phyloP scores from a whole-genome alignment of 140 eudicot species.

The Cichorium intybus region DNA sequence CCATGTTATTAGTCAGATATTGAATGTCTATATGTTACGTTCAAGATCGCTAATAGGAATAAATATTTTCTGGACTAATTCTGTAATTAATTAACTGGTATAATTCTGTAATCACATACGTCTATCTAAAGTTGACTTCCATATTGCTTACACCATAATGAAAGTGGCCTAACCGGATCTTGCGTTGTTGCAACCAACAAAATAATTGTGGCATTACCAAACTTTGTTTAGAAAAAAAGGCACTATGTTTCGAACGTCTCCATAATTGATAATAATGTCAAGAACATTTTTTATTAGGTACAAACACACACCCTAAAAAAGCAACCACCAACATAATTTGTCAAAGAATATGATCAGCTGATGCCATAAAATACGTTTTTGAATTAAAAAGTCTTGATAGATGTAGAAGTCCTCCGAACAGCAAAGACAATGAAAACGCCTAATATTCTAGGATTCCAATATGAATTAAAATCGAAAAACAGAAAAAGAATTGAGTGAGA shows the following conservation, averaged over 20 bases:
- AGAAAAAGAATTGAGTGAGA: too few species aligned
- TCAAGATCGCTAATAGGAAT: neutral
- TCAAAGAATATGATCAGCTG: neutral
- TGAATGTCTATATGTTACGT: too few species aligned
- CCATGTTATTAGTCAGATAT: neutral
- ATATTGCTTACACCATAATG: slow-evolving; percentile 38
- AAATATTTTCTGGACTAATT: neutral
- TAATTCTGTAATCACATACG: slow-evolving; percentile 24
- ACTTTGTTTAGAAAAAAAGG: slow-evolving; percentile 1
- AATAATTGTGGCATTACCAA: slow-evolving; percentile 19
- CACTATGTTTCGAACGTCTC: slow-evolving; percentile 8
- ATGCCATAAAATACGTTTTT: neutral
- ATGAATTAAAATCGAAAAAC: too few species aligned
- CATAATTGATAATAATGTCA: slow-evolving; percentile 25
- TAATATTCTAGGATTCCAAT: too few species aligned
- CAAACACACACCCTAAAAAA: slow-evolving; percentile 15
- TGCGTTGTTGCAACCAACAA: slow-evolving; percentile 31
- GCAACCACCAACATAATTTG: neutral
- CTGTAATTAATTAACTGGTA: neutral
- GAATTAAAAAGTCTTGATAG: too few species aligned
- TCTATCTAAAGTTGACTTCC: slow-evolving; percentile 37
- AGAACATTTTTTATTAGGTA: slow-evolving; percentile 25
- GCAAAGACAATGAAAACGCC: too few species aligned
- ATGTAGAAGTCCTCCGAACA: too few species aligned
- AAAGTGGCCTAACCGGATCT: slow-evolving; percentile 32